These are phyloP conservation scores for Rhodomyrtus psidioides DNA, from an alignment of 441 rosid species.

Conservation along the genomic window DNA sequence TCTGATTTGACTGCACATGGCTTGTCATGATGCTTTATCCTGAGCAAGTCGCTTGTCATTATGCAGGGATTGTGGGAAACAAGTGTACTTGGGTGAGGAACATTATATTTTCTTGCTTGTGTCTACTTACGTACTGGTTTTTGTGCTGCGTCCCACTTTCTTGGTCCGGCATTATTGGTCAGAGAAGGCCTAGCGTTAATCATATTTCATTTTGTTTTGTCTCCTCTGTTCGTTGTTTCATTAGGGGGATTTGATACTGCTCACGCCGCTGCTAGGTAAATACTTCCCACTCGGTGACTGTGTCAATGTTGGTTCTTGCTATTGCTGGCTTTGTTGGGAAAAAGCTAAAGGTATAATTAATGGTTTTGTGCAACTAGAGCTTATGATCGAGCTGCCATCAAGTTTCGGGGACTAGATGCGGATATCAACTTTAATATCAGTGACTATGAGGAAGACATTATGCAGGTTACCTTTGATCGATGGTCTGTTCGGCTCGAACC, in stretches of 20 bases:
- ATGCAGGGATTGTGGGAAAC: conserved; percentile 9
- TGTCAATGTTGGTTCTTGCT: background rate
- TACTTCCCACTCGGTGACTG: background rate
- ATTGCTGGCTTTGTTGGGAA: background rate
- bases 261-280: conserved; percentile 4
- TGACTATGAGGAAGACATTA: conserved; percentile 19
- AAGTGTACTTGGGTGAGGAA: conserved; percentile 5
- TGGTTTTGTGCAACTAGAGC: background rate
- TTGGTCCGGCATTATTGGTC: background rate
- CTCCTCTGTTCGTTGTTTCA: background rate
- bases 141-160: background rate
- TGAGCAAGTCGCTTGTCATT: background rate
- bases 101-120: background rate
- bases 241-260: conserved; percentile 40
- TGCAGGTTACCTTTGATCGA: conserved; percentile 37
- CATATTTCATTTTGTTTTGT: background rate
- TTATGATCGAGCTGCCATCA: conserved; percentile 11
- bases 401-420: conserved; percentile 8
- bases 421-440: conserved; percentile 3
- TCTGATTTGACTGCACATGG: background rate
- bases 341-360: background rate
- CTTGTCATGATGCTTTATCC: background rate
- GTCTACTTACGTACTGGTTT: background rate
- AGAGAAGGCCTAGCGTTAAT: background rate
- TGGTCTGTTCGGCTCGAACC: background rate